phyloP scores from a whole-genome alignment of 768 basidiomycete species.

The Suillus tomentosus region DNA sequence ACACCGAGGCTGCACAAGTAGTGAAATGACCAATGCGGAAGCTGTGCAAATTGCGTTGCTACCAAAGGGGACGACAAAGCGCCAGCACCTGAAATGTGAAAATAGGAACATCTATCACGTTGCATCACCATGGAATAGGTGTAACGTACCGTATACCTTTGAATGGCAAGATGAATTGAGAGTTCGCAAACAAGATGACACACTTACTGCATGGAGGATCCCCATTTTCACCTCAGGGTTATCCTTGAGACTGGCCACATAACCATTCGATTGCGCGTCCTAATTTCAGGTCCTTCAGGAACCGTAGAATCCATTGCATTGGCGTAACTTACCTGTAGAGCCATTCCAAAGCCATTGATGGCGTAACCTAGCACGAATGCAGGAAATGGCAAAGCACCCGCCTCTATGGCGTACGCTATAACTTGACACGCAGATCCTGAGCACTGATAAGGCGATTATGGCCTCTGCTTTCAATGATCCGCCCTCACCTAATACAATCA shows the following conservation, averaged over 20 bases:
- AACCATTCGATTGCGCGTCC: slow-evolving; percentile 52
- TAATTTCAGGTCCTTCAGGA: slow-evolving; percentile 15
- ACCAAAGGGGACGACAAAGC: slow-evolving; percentile 55
- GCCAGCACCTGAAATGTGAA: slow-evolving; percentile 38
- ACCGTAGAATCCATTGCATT: background rate
- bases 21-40: slow-evolving; percentile 41
- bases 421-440: slow-evolving; percentile 33
- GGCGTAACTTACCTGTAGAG: slow-evolving; percentile 42
- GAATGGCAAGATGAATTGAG: background rate
- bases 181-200: slow-evolving; percentile 3
- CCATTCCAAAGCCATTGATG: slow-evolving; percentile 47
- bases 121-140: background rate
- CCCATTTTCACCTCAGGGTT: slow-evolving; percentile 44
- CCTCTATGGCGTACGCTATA: slow-evolving; percentile 37
- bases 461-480: background rate
- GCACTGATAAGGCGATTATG: background rate
- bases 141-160: slow-evolving; percentile 5
- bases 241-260: slow-evolving; percentile 42
- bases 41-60: slow-evolving; percentile 51
- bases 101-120: background rate
- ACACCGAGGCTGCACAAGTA: slow-evolving; percentile 61
- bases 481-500: slow-evolving; percentile 31
- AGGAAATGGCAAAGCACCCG: slow-evolving; percentile 48
- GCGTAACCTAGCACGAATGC: slow-evolving; percentile 43
- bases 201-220: slow-evolving; percentile 40